phyloP scores from a whole-genome alignment of 2,329 filamentous ascomycete genomes.

The Plenodomus tracheiphilus region DNA sequence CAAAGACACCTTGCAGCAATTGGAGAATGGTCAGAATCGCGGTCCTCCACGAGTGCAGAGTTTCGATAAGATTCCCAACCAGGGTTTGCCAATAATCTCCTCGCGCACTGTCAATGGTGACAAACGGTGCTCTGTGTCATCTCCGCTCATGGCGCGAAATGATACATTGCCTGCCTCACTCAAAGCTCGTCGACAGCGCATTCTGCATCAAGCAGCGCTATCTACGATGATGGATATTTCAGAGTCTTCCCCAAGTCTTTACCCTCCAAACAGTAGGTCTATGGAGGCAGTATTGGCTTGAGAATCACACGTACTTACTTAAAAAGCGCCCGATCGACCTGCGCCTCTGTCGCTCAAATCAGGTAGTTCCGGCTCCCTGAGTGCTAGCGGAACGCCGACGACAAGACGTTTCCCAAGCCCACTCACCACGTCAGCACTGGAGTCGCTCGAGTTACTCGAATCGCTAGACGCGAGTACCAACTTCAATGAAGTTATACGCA shows the following conservation, averaged over 20 bases:
- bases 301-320: neutral
- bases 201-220: neutral
- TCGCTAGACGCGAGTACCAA: neutral
- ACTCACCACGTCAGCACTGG: neutral
- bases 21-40: neutral
- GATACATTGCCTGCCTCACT: slow-evolving; percentile 2
- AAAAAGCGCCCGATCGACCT: neutral
- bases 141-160: neutral
- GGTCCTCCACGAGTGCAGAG: neutral
- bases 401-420: neutral
- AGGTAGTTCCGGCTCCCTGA: neutral
- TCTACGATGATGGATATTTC: neutral
- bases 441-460: neutral
- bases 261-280: neutral
- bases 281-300: neutral
- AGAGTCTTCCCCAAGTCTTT: neutral
- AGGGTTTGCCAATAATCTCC: neutral
- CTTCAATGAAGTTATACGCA: neutral
- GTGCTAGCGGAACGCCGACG: neutral
- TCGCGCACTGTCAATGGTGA: neutral
- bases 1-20: neutral
- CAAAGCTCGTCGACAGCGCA: neutral
- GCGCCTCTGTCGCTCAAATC: neutral
- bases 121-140: neutral
- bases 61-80: neutral